Base-by-base conservation (phyloP, 768 basidiomycete species). In the Lactarius vividus region DNA sequence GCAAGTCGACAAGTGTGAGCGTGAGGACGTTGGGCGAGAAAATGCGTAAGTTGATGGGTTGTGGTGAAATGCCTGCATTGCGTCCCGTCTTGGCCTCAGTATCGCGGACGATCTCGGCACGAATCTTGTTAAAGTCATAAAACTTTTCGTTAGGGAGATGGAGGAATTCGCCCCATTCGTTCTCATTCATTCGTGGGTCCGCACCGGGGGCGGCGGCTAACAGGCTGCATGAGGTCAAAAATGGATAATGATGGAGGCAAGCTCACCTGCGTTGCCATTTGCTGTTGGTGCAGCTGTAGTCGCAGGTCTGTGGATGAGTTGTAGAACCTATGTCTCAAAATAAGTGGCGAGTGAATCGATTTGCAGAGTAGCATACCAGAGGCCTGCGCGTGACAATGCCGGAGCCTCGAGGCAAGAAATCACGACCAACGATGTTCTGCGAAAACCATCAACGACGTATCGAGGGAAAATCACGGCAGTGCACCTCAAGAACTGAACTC, bases 101-200 rank as follows among this genome's bases (percentile, higher is more conserved):
- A 76, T 99, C 97, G 69, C 88, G 87, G 35, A 98, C 84, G 70
- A 99, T 99, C 78, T 99, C 97, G 46, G 90, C 92, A 64, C 96
- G 83, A 75, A 98, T 97, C 83, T 97, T 96, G 77, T 87, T 83
- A 79, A 99, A 99, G 80, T 99, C 96, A 76, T 89, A 93, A 79
- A 98, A 96, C 79, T 98, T 99, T 80, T 98, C 92, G 66, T 92
- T 91, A 0, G 96, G 97, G 44, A 98, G 84, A 72, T 95, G 94
- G 35, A 98, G 82, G 83, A 99, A 99, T 78, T 99, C 97, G 72
- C 96, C 97, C 97, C 97, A 99, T 77, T 98, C 97, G 71, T 97
- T 88, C 62, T 87, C 81, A 75, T 98, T 98, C 77, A 90, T 92
- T 33, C 85, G 81, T 67, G 89, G 87, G 79, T 92, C 91, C 35